Conservation (phyloP, 164 flowering plant genomes). For the Vitis rotundifolia region DNA sequence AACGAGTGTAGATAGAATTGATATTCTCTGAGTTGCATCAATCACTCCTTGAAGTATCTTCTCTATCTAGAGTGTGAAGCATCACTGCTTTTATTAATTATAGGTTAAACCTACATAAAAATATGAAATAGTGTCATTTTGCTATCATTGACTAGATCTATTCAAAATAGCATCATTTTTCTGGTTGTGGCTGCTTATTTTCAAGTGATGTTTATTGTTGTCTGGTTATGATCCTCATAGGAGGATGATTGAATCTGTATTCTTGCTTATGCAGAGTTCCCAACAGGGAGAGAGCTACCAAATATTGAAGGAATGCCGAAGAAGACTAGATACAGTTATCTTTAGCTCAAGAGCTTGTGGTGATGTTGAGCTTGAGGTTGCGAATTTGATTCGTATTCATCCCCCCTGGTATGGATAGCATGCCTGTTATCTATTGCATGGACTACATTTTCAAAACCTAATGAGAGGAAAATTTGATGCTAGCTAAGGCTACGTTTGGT, state of each 20-base stretch:
- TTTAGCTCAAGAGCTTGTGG: slow-evolving; percentile 59
- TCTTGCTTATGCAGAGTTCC: slow-evolving; percentile 33
- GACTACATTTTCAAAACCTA: too few relatives aligned
- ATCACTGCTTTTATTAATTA: too few relatives aligned
- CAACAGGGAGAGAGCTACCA: slow-evolving; percentile 14
- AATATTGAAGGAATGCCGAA: slow-evolving; percentile 15
- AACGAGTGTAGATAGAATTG: too few relatives aligned
- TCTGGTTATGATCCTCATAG: neutral
- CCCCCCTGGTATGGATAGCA: slow-evolving; percentile 67
- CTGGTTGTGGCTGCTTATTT: neutral
- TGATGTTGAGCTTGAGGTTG: slow-evolving; percentile 76
- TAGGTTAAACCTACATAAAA: too few relatives aligned
- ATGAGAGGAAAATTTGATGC: too few relatives aligned
- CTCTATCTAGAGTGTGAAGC: too few relatives aligned
- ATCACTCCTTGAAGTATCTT: too few relatives aligned
- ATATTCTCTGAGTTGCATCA: too few relatives aligned
- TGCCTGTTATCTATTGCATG: too few relatives aligned
- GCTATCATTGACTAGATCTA: too few relatives aligned
- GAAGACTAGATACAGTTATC: slow-evolving; percentile 38
- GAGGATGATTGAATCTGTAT: slow-evolving; percentile 7
- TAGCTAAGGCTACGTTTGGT: too few relatives aligned
- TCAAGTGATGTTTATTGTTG: neutral
- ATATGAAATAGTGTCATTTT: too few relatives aligned
- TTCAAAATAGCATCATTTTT: neutral
- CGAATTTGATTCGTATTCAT: slow-evolving; percentile 56